phyloP scores from a whole-genome alignment of 2,329 filamentous ascomycete species.

The Rachicladosporium sp. region DNA sequence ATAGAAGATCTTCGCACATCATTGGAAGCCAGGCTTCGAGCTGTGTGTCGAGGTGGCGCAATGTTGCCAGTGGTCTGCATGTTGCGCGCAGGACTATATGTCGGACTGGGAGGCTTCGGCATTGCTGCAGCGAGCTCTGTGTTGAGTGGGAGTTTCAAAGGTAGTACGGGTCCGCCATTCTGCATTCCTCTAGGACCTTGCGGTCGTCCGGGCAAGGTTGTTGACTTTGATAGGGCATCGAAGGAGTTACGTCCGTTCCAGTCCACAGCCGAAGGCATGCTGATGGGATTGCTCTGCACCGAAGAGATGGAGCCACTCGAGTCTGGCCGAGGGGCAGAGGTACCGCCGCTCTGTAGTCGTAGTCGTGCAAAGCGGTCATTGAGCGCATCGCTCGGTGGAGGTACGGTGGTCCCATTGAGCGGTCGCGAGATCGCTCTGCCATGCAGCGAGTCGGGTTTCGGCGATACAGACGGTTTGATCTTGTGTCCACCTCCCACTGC shows the following conservation, averaged over 20 bases:
- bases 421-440: conserved; percentile 42
- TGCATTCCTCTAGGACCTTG: conserved; percentile 45
- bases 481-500: conserved; percentile 7
- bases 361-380: conserved; percentile 22
- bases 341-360: conserved; percentile 5
- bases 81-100: conserved; percentile 66
- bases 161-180: conserved; percentile 19
- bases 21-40: conserved; percentile 50
- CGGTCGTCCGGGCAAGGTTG: conserved; percentile 16
- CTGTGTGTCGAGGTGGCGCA: conserved; percentile 52
- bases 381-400: conserved; percentile 32
- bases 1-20: conserved; percentile 40
- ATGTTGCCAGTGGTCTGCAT: conserved; percentile 54
- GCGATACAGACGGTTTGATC: conserved; percentile 25
- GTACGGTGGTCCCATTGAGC: conserved; percentile 18
- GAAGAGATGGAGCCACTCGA: conserved; percentile 18
- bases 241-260: conserved; percentile 17
- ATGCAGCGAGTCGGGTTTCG: conserved; percentile 56
- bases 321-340: conserved; percentile 9
- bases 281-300: conserved; percentile 19
- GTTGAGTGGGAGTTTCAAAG: conserved; percentile 37
- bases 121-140: conserved; percentile 43
- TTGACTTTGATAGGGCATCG: conserved; percentile 10
- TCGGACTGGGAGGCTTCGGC: conserved; percentile 60
- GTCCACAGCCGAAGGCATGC: conserved; percentile 31